A percentile compares a stretch with the other conserved stretches of the same genome.
These are phyloP conservation scores for Trametes coccinea DNA, from an alignment of 768 basidiomycete species.

Conservation along the genomic window DNA sequence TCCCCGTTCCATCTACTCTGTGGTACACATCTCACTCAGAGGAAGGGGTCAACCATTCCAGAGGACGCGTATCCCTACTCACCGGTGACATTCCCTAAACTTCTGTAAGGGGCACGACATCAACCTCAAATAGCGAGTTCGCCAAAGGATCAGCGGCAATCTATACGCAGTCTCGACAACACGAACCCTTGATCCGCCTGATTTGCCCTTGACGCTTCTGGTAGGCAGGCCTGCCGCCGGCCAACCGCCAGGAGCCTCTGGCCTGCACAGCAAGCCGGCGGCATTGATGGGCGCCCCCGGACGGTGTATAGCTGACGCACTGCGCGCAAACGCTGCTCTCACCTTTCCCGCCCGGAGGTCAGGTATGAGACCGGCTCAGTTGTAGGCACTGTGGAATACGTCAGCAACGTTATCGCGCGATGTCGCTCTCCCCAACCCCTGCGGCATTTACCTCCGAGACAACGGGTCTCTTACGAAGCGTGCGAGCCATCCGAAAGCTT, in stretches of 20 bases:
- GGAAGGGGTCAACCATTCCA: no score
- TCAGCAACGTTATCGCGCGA: neutral
- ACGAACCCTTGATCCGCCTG: conserved; percentile 18
- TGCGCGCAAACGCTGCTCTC: conserved; percentile 1
- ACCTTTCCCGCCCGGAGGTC: neutral
- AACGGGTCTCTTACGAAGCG: neutral
- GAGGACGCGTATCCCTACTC: neutral
- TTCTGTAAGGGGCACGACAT: neutral
- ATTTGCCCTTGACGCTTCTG: conserved; percentile 12
- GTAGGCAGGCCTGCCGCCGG: neutral
- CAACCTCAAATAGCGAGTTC: conserved; percentile 7
- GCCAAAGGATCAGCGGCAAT: conserved; percentile 18
- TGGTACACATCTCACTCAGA: no score
- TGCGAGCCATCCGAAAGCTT: neutral
- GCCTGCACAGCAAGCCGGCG: conserved; percentile 11
- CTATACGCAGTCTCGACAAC: conserved; percentile 18
- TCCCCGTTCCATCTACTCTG: no score
- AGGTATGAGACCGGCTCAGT: neutral
- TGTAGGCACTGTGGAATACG: neutral
- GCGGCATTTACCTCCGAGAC: neutral
- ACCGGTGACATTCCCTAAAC: neutral
- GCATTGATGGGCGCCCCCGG: conserved; percentile 2
- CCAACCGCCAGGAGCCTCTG: neutral
- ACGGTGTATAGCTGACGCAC: neutral
- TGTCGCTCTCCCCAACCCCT: neutral